These are phyloP conservation scores for Candida wancherniae DNA, from an alignment of 805 yeast species.

Conservation along the genomic window DNA sequence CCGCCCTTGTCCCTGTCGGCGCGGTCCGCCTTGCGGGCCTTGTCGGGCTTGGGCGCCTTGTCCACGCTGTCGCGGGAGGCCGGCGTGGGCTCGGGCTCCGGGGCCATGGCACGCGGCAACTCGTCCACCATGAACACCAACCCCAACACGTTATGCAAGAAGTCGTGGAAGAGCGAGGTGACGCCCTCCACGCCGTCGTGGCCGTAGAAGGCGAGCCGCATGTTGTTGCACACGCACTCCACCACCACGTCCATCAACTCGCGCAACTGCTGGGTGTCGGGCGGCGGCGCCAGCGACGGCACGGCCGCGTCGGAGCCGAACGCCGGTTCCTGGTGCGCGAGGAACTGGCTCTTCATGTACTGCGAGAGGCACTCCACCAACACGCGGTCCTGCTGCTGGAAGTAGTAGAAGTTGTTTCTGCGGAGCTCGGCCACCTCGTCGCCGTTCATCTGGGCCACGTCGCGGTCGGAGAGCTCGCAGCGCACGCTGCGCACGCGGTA, in stretches of 20 bases:
- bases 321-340: too few relatives aligned
- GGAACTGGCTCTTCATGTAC: slow-evolving; percentile 4
- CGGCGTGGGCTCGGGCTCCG: too few relatives aligned
- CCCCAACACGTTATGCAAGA: too few relatives aligned
- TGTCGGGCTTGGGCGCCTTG: too few relatives aligned
- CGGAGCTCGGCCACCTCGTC: slow-evolving; percentile 12
- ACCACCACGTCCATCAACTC: slow-evolving; percentile 6
- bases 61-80: too few relatives aligned
- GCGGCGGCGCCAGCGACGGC: slow-evolving; percentile 1
- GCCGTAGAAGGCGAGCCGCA: slow-evolving; percentile 12
- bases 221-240: slow-evolving; percentile 9
- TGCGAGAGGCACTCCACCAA: slow-evolving; percentile 5
- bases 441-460: slow-evolving; percentile 1
- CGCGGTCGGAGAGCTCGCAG: slow-evolving; percentile 6
- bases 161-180: slow-evolving; percentile 4
- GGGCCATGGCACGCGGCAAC: too few relatives aligned
- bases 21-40: too few relatives aligned
- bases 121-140: too few relatives aligned
- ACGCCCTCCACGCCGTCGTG: slow-evolving; percentile 4
- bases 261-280: slow-evolving; percentile 5
- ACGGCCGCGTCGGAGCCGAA: neutral
- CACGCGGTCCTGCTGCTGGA: slow-evolving; percentile 5
- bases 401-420: slow-evolving; percentile 5
- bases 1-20: too few relatives aligned
- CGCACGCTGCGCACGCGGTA: slow-evolving; percentile 8